Evolutionary conservation across 768 basidiomycete species (phyloP).

Genomic region (Mycena indigotica): DNA sequence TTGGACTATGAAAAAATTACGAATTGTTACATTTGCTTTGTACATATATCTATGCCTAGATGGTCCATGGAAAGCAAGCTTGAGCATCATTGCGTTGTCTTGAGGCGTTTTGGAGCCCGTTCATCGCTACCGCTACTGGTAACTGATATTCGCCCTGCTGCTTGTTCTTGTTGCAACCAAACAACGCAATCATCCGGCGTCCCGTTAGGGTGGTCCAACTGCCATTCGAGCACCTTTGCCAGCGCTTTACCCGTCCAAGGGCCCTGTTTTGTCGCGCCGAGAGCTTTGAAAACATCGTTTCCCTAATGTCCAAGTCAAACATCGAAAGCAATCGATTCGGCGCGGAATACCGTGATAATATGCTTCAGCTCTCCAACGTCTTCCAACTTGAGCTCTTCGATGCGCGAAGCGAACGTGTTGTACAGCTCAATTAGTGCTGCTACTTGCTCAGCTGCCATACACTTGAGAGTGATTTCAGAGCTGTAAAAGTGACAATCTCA

Average conservation of each 20-base stretch:
- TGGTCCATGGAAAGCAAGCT: not conserved
- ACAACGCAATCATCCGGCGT: conserved; percentile 65
- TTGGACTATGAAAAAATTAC: not conserved
- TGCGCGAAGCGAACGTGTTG: conserved; percentile 59
- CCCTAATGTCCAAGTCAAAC: conserved; percentile 55
- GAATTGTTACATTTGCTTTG: not conserved
- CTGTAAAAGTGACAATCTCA: conserved; percentile 29
- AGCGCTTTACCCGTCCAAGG: conserved; percentile 69
- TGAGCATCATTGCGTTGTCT: conserved; percentile 25
- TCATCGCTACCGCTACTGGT: conserved; percentile 30
- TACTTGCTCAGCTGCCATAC: conserved; percentile 44
- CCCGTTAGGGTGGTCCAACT: conserved; percentile 71
- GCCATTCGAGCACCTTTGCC: conserved; percentile 79
- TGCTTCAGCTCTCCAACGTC: conserved; percentile 67
- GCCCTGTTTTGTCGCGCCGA: conserved; percentile 62
- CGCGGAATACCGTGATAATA: conserved; percentile 70
- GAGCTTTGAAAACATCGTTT: conserved; percentile 55
- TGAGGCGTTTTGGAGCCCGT: conserved; percentile 41
- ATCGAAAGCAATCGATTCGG: conserved; percentile 1
- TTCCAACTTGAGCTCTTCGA: conserved; percentile 66
- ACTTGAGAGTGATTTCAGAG: not conserved
- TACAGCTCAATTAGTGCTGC: conserved; percentile 59
- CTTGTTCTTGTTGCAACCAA: conserved; percentile 67
- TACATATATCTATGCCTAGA: not conserved
- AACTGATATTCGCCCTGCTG: conserved; percentile 45